A percentile compares a stretch with the other conserved stretches of the same genome.
Evolutionary conservation across 305 asterid species (phyloP).

Genomic region (Rubia balearica): DNA sequence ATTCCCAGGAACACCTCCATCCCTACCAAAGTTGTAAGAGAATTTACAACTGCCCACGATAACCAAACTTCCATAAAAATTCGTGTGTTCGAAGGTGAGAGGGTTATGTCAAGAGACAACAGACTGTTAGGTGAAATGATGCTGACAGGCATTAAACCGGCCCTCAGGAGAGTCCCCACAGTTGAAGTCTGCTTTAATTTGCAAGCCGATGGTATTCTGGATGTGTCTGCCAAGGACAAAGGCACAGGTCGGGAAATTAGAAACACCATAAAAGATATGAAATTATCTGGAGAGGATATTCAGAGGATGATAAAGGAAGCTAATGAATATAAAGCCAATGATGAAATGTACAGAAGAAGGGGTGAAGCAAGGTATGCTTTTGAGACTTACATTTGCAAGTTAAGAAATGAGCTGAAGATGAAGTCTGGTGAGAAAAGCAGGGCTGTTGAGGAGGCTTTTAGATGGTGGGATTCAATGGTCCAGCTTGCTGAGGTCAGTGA

Average conservation of each 20-base stretch:
- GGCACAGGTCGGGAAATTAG: background rate
- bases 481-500: background rate
- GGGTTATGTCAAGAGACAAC: slow-evolving; percentile 17
- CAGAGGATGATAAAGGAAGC: background rate
- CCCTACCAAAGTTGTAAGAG: slow-evolving; percentile 16
- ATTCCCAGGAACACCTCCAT: slow-evolving; percentile 19
- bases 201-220: slow-evolving; percentile 16
- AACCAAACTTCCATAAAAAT: slow-evolving; percentile 9
- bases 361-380: slow-evolving; percentile 6
- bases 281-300: background rate
- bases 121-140: slow-evolving; percentile 14
- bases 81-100: slow-evolving; percentile 20
- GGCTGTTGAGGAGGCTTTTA: background rate
- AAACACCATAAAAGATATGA: background rate
- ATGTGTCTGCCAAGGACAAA: background rate
- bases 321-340: background rate
- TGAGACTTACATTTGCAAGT: background rate
- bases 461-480: background rate
- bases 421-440: background rate
- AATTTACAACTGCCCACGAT: slow-evolving; percentile 11
- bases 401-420: background rate
- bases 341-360: background rate
- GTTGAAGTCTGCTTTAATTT: slow-evolving; percentile 1
- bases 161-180: slow-evolving; percentile 8
- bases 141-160: slow-evolving; percentile 7